Evolutionary conservation across 73 alveolate species (phyloP).

Genomic region (Tetrahymena malaccensis): DNA sequence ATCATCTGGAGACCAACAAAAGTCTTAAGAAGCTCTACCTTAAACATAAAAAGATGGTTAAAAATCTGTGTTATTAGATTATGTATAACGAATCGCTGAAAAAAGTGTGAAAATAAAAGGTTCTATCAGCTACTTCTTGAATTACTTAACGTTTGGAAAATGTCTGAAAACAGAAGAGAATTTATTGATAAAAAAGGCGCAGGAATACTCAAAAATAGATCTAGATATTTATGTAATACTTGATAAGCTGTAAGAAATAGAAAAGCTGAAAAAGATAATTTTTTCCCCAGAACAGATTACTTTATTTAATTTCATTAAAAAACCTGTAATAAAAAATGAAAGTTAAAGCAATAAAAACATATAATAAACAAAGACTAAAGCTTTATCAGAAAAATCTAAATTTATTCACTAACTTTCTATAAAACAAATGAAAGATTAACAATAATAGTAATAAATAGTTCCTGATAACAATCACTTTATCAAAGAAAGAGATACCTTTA

Average conservation of each 20-base stretch:
- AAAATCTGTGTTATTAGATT: neutral
- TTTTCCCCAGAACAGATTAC: neutral
- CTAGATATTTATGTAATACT: conserved; percentile 25
- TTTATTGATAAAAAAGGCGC: neutral
- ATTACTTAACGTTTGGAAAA: neutral
- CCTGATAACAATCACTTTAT: neutral
- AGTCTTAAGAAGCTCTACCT: neutral
- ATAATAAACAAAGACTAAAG: neutral
- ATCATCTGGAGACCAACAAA: neutral
- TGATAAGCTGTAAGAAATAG: conserved; percentile 22
- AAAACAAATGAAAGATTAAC: neutral
- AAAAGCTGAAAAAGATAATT: conserved; percentile 16
- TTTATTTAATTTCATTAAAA: conserved; percentile 22
- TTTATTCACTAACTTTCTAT: neutral
- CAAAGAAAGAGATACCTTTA: neutral
- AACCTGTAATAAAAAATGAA: conserved; percentile 7
- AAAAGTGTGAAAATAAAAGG: neutral
- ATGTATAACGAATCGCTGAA: neutral
- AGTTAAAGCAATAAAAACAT: neutral
- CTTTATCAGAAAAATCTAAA: neutral
- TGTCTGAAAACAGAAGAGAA: neutral
- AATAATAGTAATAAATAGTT: neutral
- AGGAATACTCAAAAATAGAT: conserved; percentile 5
- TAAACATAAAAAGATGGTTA: neutral
- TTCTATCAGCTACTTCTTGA: neutral